Evolutionary conservation across 1,284 basidiomycete species (phyloP).

Genomic region (Trametes polyzona): DNA sequence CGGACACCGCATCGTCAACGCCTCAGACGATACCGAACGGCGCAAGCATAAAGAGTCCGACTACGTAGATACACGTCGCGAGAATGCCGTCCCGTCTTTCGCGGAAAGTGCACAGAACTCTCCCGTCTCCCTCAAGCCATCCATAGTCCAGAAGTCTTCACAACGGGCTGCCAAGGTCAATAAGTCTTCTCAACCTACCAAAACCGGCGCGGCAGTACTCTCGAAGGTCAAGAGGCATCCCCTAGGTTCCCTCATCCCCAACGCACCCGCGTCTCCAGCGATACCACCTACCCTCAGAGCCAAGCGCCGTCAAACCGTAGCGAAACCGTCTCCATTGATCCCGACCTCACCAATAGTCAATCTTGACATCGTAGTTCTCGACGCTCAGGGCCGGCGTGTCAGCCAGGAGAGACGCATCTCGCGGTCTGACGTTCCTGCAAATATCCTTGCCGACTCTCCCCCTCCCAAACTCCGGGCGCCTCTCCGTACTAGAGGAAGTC

Average conservation of each 20-base stretch:
- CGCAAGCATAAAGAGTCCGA: constrained; percentile 6
- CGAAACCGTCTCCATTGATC: constrained; percentile 38
- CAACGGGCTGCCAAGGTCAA: constrained; percentile 17
- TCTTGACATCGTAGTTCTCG: constrained; percentile 69
- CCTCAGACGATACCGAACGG: constrained; percentile 40
- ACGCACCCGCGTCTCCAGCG: constrained; percentile 47
- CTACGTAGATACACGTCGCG: neutral
- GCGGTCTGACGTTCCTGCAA: constrained; percentile 35
- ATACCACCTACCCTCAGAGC: constrained; percentile 26
- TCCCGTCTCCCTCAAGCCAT: constrained; percentile 13
- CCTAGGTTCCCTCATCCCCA: constrained; percentile 44
- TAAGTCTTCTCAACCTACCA: constrained; percentile 26
- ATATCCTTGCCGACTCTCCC: constrained; percentile 21
- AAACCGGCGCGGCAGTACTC: constrained; percentile 18
- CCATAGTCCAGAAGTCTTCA: constrained; percentile 9
- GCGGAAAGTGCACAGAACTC: constrained; percentile 4
- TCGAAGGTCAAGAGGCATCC: constrained; percentile 45
- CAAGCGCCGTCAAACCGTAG: constrained; percentile 33
- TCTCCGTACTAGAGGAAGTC: neutral
- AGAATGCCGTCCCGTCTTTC: neutral
- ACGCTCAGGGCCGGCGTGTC: constrained; percentile 57
- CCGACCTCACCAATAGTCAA: constrained; percentile 52
- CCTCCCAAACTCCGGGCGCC: constrained; percentile 4
- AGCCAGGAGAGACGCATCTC: constrained; percentile 52
- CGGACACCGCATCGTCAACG: constrained; percentile 63